Conservation (phyloP, 768 basidiomycete species). For the Lentinula aciculospora region DNA sequence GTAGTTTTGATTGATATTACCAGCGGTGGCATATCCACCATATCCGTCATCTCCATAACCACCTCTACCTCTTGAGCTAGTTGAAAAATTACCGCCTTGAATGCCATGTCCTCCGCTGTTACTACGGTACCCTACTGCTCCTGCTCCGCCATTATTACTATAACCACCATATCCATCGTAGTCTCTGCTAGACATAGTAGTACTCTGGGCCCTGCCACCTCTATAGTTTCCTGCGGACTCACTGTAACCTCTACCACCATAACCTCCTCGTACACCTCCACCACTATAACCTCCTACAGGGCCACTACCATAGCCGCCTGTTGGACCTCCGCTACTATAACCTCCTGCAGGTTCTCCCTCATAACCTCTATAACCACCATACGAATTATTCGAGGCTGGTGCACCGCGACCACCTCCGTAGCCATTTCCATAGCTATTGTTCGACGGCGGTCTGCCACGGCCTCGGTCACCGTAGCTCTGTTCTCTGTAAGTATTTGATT, state of each 20-base stretch:
- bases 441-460: constrained; percentile 15
- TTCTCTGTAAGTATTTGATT: constrained; percentile 10
- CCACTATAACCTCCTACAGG: not conserved
- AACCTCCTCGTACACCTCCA: not conserved
- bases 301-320: not conserved
- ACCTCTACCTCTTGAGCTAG: constrained; percentile 20
- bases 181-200: constrained; percentile 15
- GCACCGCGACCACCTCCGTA: constrained; percentile 26
- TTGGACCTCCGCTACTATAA: constrained; percentile 1
- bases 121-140: constrained; percentile 18
- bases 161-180: constrained; percentile 16
- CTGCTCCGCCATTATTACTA: constrained; percentile 22
- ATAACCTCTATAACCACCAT: constrained; percentile 24
- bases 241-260: constrained; percentile 9
- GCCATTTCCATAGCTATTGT: constrained; percentile 18
- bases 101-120: constrained; percentile 32
- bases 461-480: constrained; percentile 20
- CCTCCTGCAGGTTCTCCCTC: constrained; percentile 17
- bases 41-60: constrained; percentile 25
- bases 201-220: constrained; percentile 4
- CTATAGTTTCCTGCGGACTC: not conserved
- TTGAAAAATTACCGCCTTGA: constrained; percentile 17
- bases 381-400: constrained; percentile 19
- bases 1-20: constrained; percentile 9
- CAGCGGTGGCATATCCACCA: constrained; percentile 34